phyloP scores from a whole-genome alignment of 805 yeast genomes.

The Metschnikowia kofuensis region DNA sequence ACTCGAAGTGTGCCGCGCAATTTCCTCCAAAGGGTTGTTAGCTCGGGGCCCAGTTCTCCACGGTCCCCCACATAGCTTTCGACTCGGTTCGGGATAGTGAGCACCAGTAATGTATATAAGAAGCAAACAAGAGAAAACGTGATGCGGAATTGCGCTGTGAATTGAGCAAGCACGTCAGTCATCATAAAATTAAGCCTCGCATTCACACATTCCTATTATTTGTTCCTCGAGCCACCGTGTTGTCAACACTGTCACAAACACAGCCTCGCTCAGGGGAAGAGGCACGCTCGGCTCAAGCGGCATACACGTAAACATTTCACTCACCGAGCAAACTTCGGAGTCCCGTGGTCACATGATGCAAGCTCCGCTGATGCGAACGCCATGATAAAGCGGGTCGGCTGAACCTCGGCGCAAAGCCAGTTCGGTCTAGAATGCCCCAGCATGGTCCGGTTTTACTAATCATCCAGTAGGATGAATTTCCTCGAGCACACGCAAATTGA shows the following conservation, averaged over 20 bases:
- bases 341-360: constrained; percentile 1
- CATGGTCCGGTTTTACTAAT: neutral
- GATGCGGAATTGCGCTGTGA: neutral
- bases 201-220: neutral
- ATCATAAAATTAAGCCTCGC: neutral
- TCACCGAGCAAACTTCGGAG: neutral
- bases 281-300: neutral
- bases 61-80: neutral
- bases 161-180: neutral
- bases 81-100: neutral
- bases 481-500: too few species aligned
- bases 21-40: neutral
- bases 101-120: neutral
- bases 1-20: too few species aligned
- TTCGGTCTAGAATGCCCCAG: neutral
- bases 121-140: neutral
- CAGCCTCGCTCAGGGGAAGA: neutral
- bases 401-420: neutral
- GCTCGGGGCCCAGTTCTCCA: constrained; percentile 5
- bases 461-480: neutral
- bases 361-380: constrained; percentile 4
- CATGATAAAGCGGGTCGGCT: neutral
- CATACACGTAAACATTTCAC: neutral
- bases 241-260: neutral
- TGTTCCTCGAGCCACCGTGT: too few species aligned